phyloP scores from a whole-genome alignment of 169 alveolate genomes.

The Cryptosporidium meleagridis region DNA sequence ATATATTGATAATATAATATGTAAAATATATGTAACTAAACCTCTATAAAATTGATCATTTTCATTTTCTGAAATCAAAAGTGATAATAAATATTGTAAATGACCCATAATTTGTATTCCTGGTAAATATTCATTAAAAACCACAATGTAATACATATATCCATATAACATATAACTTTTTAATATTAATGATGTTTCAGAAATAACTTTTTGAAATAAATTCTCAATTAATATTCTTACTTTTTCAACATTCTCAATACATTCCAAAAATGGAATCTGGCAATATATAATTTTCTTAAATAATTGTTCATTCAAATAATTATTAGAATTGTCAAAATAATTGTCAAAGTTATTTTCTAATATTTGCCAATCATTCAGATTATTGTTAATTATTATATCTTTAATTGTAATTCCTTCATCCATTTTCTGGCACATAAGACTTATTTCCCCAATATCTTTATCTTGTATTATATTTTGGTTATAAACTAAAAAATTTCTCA shows the following conservation, averaged over 20 bases:
- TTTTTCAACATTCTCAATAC: constrained; percentile 62
- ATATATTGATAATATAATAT: constrained; percentile 35
- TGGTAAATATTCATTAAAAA: constrained; percentile 34
- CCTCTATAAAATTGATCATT: constrained; percentile 12
- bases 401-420: neutral
- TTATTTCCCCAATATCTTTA: neutral
- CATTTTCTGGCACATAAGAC: neutral
- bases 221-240: neutral
- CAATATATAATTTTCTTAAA: neutral
- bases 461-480: neutral
- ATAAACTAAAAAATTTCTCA: neutral
- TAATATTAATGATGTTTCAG: constrained; percentile 16
- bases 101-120: constrained; percentile 33
- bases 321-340: neutral
- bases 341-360: neutral
- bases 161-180: constrained; percentile 54
- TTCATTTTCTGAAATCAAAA: neutral
- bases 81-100: constrained; percentile 13
- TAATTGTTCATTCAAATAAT: constrained; percentile 42
- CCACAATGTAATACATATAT: constrained; percentile 25
- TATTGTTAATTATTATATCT: neutral
- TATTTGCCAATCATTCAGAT: constrained; percentile 36
- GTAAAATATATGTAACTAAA: constrained; percentile 21
- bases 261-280: constrained; percentile 49
- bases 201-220: constrained; percentile 41